A percentile compares a stretch with the other conserved stretches of the same genome.
Conservation (phyloP, 2,329 filamentous ascomycete species). For the Scedosporium apiospermum region DNA sequence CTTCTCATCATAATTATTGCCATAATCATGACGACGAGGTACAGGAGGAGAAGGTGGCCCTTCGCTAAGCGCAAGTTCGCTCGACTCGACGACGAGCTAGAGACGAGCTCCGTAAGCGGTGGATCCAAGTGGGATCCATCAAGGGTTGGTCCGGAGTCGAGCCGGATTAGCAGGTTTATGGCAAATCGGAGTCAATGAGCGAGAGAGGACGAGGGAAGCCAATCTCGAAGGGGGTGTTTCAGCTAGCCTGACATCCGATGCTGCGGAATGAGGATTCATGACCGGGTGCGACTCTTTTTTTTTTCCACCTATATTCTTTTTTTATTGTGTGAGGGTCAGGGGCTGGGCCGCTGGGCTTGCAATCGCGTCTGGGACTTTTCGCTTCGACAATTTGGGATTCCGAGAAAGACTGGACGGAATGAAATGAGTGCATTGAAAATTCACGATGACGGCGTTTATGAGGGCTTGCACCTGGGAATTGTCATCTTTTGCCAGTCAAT, state of each 20-base stretch:
- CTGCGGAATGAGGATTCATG: neutral
- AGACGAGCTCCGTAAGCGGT: neutral
- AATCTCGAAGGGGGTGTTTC: neutral
- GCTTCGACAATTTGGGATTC: neutral
- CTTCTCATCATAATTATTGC: constrained; percentile 8
- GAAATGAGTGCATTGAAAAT: neutral
- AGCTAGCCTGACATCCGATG: neutral
- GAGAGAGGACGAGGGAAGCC: neutral
- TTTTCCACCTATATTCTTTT: neutral
- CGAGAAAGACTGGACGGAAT: neutral
- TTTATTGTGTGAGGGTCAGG: neutral
- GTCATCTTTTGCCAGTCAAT: no score
- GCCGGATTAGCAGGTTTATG: constrained; percentile 5
- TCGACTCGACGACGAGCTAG: constrained; percentile 8
- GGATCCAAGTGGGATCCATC: constrained; percentile 6
- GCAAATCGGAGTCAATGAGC: neutral
- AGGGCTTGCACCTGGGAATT: no score
- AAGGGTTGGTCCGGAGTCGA: neutral
- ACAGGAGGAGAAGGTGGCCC: constrained; percentile 11
- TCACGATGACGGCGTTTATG: neutral
- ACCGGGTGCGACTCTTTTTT: neutral
- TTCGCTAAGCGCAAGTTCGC: constrained; percentile 8
- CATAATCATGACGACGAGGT: constrained; percentile 9
- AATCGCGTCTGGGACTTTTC: neutral
- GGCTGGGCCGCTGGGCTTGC: neutral